Evolutionary conservation across 345 rosid genomes (phyloP).

Genomic region (Corymbia maculata): DNA sequence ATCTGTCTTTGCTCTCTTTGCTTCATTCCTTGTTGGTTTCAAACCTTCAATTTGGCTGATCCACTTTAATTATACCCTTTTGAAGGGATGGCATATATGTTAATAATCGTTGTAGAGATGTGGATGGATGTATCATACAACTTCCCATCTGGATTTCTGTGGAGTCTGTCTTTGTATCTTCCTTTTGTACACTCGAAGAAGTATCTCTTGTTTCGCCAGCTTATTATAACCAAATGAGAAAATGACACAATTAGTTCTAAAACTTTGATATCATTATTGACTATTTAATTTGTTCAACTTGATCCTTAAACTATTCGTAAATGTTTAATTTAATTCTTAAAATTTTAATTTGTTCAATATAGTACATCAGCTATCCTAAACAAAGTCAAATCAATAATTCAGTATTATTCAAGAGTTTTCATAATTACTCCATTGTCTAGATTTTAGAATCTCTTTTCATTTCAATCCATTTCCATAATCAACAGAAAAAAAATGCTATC

Average conservation of each 20-base stretch:
- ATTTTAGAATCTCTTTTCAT: not conserved
- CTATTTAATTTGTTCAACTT: not conserved
- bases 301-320: accelerated
- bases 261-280: not conserved
- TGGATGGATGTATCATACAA: not conserved
- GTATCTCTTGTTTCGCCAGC: not conserved
- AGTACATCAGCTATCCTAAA: not conserved
- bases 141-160: not conserved
- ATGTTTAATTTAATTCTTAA: not conserved
- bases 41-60: not conserved
- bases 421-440: not conserved
- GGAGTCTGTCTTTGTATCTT: not conserved
- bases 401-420: not conserved
- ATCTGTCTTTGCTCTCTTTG: not conserved
- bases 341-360: not conserved
- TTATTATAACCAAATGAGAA: not conserved
- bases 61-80: not conserved
- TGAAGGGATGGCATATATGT: not conserved
- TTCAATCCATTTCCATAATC: not conserved
- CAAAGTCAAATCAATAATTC: not conserved
- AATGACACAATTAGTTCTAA: not conserved
- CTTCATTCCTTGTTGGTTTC: not conserved
- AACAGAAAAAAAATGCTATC: not conserved
- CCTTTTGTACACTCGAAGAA: not conserved
- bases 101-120: not conserved